A percentile compares a stretch with the other conserved stretches of the same genome.
Conservation (phyloP, 2,329 filamentous ascomycete genomes). For the Teratosphaeria gauchensis region DNA sequence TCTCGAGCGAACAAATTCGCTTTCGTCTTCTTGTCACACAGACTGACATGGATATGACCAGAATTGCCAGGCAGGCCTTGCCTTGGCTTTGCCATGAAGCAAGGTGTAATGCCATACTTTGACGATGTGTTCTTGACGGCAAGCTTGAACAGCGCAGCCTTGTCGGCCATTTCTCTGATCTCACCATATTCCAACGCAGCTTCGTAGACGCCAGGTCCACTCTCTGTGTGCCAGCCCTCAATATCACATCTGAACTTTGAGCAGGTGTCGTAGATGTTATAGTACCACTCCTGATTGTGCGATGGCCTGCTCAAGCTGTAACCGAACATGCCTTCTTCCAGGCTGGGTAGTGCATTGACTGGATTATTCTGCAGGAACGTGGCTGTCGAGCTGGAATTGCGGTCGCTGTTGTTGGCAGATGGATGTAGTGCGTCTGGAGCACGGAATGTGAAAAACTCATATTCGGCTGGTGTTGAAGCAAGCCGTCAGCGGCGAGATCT, state of each 20-base stretch:
- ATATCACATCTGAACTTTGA: slow-evolving; percentile 68
- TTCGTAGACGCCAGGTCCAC: slow-evolving; percentile 88
- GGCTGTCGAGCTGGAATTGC: slow-evolving; percentile 60
- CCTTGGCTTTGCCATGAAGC: slow-evolving; percentile 97
- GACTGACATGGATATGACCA: slow-evolving; percentile 88
- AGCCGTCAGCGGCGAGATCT: slow-evolving; percentile 8
- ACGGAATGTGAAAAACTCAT: slow-evolving; percentile 89
- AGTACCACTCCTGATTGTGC: slow-evolving; percentile 89
- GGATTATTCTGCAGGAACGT: slow-evolving; percentile 65
- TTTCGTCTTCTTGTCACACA: slow-evolving; percentile 62
- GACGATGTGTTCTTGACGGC: slow-evolving; percentile 81
- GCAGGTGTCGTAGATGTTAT: slow-evolving; percentile 75
- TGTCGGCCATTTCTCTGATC: slow-evolving; percentile 81
- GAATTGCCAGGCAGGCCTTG: slow-evolving; percentile 88
- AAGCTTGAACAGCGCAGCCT: slow-evolving; percentile 88
- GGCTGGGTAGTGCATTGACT: slow-evolving; percentile 59
- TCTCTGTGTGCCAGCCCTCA: slow-evolving; percentile 94
- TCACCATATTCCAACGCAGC: slow-evolving; percentile 88
- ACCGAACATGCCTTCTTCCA: slow-evolving; percentile 93
- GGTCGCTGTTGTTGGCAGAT: slow-evolving; percentile 39
- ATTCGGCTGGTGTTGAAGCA: slow-evolving; percentile 56
- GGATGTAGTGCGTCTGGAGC: slow-evolving; percentile 42
- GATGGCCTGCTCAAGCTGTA: slow-evolving; percentile 81
- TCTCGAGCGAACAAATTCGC: slow-evolving; percentile 77
- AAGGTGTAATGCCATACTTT: slow-evolving; percentile 84